Evolutionary conservation across 352 stramenopile genomes (phyloP).

Genomic region (Elongisporangium anandrum): DNA sequence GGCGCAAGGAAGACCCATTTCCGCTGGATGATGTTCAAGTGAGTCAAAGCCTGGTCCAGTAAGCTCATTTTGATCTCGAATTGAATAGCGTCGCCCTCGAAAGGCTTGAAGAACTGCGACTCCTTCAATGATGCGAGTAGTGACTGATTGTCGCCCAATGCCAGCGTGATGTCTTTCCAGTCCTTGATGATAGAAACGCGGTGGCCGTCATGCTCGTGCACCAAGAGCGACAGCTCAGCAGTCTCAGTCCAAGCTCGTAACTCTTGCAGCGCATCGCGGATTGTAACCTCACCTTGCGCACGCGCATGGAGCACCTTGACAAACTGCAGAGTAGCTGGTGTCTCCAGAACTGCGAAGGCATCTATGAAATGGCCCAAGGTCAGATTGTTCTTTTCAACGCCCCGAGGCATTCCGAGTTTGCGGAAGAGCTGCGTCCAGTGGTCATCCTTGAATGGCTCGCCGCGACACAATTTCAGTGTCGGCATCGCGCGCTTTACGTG

Average conservation of each 20-base stretch:
- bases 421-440: constrained; percentile 93
- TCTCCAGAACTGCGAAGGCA: constrained; percentile 66
- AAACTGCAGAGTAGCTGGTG: constrained; percentile 86
- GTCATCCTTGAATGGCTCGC: constrained; percentile 95
- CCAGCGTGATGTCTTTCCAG: constrained; percentile 94
- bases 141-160: constrained; percentile 94
- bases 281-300: constrained; percentile 92
- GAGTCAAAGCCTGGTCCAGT: constrained; percentile 74
- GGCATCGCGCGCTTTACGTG: constrained; percentile 88
- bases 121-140: constrained; percentile 93
- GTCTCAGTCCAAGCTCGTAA: constrained; percentile 92
- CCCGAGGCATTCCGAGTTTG: constrained; percentile 86
- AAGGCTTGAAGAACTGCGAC: constrained; percentile 95
- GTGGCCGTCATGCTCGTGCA: constrained; percentile 80
- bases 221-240: constrained; percentile 83
- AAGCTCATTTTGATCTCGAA: constrained; percentile 90
- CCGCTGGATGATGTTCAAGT: constrained; percentile 91
- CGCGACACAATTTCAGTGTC: constrained; percentile 91
- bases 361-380: constrained; percentile 91
- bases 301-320: constrained; percentile 90
- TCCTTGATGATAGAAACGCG: constrained; percentile 92
- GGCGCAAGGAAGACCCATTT: constrained; percentile 97
- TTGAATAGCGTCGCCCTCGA: constrained; percentile 86
- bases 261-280: constrained; percentile 93
- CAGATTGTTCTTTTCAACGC: constrained; percentile 85